A percentile compares a stretch with the other conserved stretches of the same genome.
phyloP scores from a whole-genome alignment of 2,329 filamentous ascomycete species.

The Scedosporium boydii region DNA sequence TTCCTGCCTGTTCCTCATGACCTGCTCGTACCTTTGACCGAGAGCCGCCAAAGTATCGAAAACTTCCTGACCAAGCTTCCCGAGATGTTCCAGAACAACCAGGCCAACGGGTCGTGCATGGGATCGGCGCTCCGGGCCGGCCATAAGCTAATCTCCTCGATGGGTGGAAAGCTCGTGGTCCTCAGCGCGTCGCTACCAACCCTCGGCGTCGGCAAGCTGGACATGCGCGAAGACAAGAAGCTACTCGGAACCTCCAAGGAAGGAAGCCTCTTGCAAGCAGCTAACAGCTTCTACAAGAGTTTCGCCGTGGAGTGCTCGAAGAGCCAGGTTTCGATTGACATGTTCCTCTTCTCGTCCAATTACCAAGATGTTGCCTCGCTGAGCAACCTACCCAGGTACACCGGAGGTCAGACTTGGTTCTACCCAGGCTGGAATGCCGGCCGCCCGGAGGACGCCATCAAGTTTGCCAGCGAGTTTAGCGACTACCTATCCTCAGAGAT shows the following conservation, averaged over 20 bases:
- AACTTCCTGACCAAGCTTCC: conserved; percentile 84
- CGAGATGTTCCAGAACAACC: conserved; percentile 93
- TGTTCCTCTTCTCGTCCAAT: conserved; percentile 93
- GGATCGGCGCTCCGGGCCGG: conserved; percentile 85
- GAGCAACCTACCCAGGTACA: conserved; percentile 91
- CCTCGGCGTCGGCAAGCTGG: conserved; percentile 77
- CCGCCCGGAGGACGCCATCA: conserved; percentile 88
- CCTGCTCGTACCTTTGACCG: conserved; percentile 77
- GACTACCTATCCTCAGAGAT: conserved; percentile 97
- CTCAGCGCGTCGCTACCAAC: conserved; percentile 86
- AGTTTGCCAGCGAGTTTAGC: conserved; percentile 93
- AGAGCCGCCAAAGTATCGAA: conserved; percentile 86
- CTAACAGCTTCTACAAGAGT: conserved; percentile 96
- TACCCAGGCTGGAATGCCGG: conserved; percentile 97
- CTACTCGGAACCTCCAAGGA: conserved; percentile 90
- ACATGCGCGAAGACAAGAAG: conserved; percentile 95
- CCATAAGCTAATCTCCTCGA: conserved; percentile 88
- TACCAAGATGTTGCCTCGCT: conserved; percentile 97
- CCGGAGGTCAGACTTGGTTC: conserved; percentile 95
- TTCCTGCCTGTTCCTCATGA: conserved; percentile 92
- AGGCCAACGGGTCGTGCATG: conserved; percentile 85
- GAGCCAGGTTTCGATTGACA: conserved; percentile 96
- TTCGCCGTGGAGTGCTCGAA: conserved; percentile 99
- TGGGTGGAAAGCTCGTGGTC: conserved; percentile 92
- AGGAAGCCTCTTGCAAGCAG: conserved; percentile 75